phyloP scores from a whole-genome alignment of 148 eudicot genomes.

The Chenopodium album region DNA sequence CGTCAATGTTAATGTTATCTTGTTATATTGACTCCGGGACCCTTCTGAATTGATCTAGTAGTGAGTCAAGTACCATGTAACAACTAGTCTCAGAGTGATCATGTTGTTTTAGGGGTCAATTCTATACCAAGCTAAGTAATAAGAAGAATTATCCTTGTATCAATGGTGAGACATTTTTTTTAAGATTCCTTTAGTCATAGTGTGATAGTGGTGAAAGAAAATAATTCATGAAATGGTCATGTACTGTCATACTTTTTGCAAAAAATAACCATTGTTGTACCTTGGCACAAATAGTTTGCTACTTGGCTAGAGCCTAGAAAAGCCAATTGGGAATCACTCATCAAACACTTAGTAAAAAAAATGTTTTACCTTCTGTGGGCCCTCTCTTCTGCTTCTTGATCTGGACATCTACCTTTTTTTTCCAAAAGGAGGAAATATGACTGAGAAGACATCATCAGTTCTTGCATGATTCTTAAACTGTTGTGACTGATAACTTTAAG shows the following conservation, averaged over 20 bases:
- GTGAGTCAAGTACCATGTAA: background rate
- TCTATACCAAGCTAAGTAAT: no score
- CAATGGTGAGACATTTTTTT: background rate
- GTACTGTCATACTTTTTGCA: background rate
- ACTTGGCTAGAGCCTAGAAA: conserved; percentile 8
- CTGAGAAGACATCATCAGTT: conserved; percentile 8
- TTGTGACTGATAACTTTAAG: conserved; percentile 13
- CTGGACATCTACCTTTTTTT: background rate
- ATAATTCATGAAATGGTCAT: background rate
- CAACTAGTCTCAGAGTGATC: background rate
- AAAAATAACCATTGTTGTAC: conserved; percentile 10
- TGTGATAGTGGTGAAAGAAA: background rate
- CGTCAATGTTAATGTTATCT: no score
- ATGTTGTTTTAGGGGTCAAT: no score
- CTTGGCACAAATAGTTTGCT: conserved; percentile 1
- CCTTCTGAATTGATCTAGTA: no score
- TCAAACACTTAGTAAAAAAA: background rate
- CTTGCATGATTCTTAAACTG: conserved; percentile 12
- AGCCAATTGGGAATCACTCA: conserved; percentile 16
- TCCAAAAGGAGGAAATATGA: background rate
- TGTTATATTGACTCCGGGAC: no score
- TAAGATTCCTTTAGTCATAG: background rate
- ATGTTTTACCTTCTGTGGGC: background rate
- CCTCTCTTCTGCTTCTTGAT: conserved; percentile 14
- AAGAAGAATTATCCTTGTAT: background rate